Evolutionary conservation across 2,329 filamentous ascomycete genomes (phyloP), one percentile per base, ranked within the genome.

Genomic region (Sporothrix pseudoabietina): DNA sequence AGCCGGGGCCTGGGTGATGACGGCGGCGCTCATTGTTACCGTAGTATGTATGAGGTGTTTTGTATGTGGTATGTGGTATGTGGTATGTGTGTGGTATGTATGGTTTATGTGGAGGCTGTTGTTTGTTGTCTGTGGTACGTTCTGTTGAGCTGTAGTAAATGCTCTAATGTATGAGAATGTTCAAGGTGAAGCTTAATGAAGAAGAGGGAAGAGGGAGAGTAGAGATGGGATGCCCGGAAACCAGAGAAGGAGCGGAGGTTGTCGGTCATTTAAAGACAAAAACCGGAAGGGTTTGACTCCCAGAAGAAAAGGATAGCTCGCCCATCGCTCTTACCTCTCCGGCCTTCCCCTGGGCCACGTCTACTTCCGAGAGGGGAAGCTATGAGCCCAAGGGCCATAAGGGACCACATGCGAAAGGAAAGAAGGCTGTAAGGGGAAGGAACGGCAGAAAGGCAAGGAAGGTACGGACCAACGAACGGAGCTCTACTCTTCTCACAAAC

Each of bases 191-290:
- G 39, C 41, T 49, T 30, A n/a, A 22, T n/a, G 26, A 22, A 8
- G 19, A 49, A 47, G 39, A 41, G 30, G 26, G 22, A 22, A 12
- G 26, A 66, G 6, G 47, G 22, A 68, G n/a, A 12, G 19, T 22
- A 16, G 19, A 41, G 59, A n/a, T 68, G 59, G 49, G 39, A 44
- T 52, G 49, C 30, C 22, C 12, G 41, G 32, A 54, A 47, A 69
- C 22, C 8, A 55, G 30, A 39, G 54, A 54, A 71, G 35, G 59
- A 47, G 68, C 61, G 39, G 35, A 44, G 68, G 68, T 19, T 32
- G 52, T 19, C 32, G 49, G 49, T n/a, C 68, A 44, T 54, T 70
- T 70, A 61, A 61, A 71, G 55, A 61, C 54, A 61, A 71, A 22
- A 49, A 55, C 12, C 68, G 35, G 68, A 70, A 70, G 32, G 52